Evolutionary conservation across 1,284 basidiomycete genomes (phyloP), one percentile per base, ranked within the genome.

Genomic region (Ustilago nuda): DNA sequence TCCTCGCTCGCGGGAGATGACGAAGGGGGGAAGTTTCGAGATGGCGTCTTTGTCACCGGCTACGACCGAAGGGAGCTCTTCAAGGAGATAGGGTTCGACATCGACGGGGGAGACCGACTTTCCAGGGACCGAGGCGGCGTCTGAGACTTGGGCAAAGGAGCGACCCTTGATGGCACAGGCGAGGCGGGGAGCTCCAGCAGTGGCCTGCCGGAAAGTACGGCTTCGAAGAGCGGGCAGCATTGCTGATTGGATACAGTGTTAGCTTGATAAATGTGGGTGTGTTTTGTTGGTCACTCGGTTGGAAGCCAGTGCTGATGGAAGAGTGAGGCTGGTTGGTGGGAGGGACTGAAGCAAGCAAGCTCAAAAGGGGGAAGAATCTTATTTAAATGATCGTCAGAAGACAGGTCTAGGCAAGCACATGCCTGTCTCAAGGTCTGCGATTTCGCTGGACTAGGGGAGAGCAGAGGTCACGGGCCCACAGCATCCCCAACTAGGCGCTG

Each of bases 31-130:
- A 2, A 82, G 63, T 36, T 72, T 64, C 8, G 68, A 62, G 56
- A 77, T 74, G 37, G 75, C 75, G 2, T 67, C 64, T 43, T 75
- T 72, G 56, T 76, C 72, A 13, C 50, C 52, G 19, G 51, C 4
- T 17, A 62, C 46, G 41, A 64, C 51, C 7, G 62, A 23, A n/a
- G 64, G 62, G 8, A 76, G 71, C 45, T 82, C 80, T 39, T 82
- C 80, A 32, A 82, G 80, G 6, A 82, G 70, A 53, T 79, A 82
- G 0, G 80, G 78, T 36, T 78, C 78, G 48, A 76, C 66, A 8
- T 73, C 56, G 56, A 46, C 46, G 32, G 36, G 32, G 35, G 50
- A n/a, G 13, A 19, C 45, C 3, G 66, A 8, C 9, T 64, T 51
- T 37, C 45, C 27, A 4, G 59, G 55, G 33, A 60, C 51, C 1